Evolutionary conservation across 768 basidiomycete species (phyloP), one percentile per base, ranked within the genome.

Genomic region (Rhizopogon roseolus): DNA sequence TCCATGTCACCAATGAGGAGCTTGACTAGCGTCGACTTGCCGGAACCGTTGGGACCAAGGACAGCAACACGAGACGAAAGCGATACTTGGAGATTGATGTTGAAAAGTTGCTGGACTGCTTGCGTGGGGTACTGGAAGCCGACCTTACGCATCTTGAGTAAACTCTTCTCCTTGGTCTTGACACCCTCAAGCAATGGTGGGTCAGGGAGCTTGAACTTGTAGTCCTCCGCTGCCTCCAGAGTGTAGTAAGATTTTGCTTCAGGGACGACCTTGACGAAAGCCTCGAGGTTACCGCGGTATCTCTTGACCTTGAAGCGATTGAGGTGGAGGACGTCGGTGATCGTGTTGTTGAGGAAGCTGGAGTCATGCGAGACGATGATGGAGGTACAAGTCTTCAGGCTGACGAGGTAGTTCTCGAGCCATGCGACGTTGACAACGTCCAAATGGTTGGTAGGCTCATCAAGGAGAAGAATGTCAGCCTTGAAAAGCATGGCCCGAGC

Each of bases 351-450:
- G 58, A 97, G 80, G 91, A 98, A 98, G 69, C 85, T 73, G 7
- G 94, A 96, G 79, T 98, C 95, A 81, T 97, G 95, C 55, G 95
- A 97, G 68, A 97, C 95, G 63, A 98, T 97, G 79, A 98, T 89
- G 52, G 93, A 98, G 54, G 95, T 98, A 81, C 94, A 97, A 55
- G 82, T 82, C 73, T 79, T 93, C 69, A 98, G 82, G 63, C 78
- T 73, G 63, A 84, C 87, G 56, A 98, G 87, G 77, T 96, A 98
- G 75, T 75, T 86, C 81, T 97, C 94, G 68, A 98, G 81, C 95
- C 95, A 98, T 39, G 93, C 93, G 59, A 98, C 81, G 80, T 98
- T 98, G 74, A 97, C 85, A 60, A 98, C 95, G 63, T 98, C 95
- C 76, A 98, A 82, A 71, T 93, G 90, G 80, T 93, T 93, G 77